These are phyloP conservation scores for Xylaria cubensis DNA, from an alignment of 495 filamentous ascomycete genomes.

Conservation along the genomic window DNA sequence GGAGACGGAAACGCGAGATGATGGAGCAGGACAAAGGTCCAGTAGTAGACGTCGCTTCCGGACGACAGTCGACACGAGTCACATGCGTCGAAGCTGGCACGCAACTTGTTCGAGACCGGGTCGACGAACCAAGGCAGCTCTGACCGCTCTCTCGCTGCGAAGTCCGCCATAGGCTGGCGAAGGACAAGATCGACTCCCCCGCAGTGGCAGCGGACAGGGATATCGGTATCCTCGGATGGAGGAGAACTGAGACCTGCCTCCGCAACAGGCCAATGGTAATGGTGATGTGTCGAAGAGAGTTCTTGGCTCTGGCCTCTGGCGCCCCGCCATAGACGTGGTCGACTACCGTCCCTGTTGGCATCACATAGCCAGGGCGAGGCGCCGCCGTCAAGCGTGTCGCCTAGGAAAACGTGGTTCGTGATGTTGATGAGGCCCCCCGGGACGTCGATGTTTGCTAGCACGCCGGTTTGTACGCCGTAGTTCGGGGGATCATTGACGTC, in stretches of 20 bases:
- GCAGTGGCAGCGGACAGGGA: constrained; percentile 56
- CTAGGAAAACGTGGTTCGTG: constrained; percentile 49
- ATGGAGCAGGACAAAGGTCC: constrained; percentile 44
- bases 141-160: constrained; percentile 1
- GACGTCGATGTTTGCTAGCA: constrained; percentile 38
- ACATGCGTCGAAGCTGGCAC: constrained; percentile 55
- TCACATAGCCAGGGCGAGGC: constrained; percentile 45
- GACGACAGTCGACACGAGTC: constrained; percentile 57
- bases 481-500: constrained; percentile 24
- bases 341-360: constrained; percentile 34
- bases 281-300: not conserved
- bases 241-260: not conserved
- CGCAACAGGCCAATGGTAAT: not conserved
- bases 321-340: constrained; percentile 26
- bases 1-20: constrained; percentile 35
- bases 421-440: constrained; percentile 43
- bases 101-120: constrained; percentile 46
- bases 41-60: constrained; percentile 55
- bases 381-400: constrained; percentile 55
- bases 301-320: constrained; percentile 32
- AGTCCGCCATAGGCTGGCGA: constrained; percentile 36
- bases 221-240: constrained; percentile 27
- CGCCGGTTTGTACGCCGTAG: constrained; percentile 42
- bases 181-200: constrained; percentile 53
- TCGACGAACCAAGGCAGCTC: constrained; percentile 51